Conservation (phyloP, 2,329 filamentous ascomycete species). For the Ceratocystis ficicola region DNA sequence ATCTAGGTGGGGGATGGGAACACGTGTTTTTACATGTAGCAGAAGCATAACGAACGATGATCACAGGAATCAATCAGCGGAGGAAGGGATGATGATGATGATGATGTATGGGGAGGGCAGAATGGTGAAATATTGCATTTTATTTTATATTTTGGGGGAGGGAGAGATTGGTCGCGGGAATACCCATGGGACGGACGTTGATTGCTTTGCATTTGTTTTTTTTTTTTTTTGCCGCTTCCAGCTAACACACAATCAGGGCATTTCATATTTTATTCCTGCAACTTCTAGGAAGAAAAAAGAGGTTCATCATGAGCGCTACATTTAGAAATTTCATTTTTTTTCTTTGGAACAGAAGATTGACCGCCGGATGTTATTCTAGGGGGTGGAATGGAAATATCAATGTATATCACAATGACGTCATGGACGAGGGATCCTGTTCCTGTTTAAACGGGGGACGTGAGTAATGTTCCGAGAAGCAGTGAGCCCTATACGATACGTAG, state of each 20-base stretch:
- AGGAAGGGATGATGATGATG: too few relatives aligned
- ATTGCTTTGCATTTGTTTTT: not conserved
- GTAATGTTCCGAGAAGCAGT: not conserved
- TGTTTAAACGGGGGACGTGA: not conserved
- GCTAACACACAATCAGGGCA: not conserved
- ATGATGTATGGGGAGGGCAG: not conserved
- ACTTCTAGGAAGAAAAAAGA: not conserved
- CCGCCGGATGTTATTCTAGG: too few relatives aligned
- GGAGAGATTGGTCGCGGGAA: not conserved
- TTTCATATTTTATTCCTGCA: not conserved
- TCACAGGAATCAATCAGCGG: not conserved
- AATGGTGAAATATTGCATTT: not conserved
- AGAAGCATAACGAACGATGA: not conserved
- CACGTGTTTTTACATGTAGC: too few relatives aligned
- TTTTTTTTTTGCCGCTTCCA: not conserved
- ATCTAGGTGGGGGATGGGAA: not conserved
- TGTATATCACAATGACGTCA: not conserved
- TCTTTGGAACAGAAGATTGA: not conserved
- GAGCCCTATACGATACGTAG: not conserved
- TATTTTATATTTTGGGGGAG: not conserved
- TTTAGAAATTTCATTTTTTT: not conserved
- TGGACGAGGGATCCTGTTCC: not conserved
- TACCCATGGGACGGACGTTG: constrained; percentile 4
- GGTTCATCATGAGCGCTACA: not conserved
- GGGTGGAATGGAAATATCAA: not conserved